Evolutionary conservation across 768 basidiomycete genomes (phyloP), one percentile per base, ranked within the genome.

Genomic region (Tubosaeta brunneosetosa): DNA sequence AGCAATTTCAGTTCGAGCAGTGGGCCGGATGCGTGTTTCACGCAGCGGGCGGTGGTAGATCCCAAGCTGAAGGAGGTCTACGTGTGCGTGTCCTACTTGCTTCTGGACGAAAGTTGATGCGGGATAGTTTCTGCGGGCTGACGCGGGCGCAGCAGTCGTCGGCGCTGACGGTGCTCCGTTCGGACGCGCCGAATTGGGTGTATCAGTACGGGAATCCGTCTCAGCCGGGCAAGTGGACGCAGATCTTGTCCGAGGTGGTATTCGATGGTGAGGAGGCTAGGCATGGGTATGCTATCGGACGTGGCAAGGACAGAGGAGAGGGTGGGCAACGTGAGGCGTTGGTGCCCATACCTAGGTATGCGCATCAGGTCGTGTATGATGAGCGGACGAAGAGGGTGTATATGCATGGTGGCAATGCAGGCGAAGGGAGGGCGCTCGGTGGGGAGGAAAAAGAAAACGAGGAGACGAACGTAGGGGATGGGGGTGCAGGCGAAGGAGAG

Each of bases 281-380:
- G 16, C 37, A n/a, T 31, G 37, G 38, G 6, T 10, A 19, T 25
- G 32, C 13, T 25, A 26, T 16, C 3, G 27, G 42, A 29, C 25
- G 17, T 2, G 16, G n/a, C n/a, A 32, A 22, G 31, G 44, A 26
- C 9, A 38, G 25, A 17, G 51, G 44, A 42, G 49, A 16, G n/a
- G 44, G 49, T 34, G 52, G 41, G 44, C 42, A 40, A 50, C 6
- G 48, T 37, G 74, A 74, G 16, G 26, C 25, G 7, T 14, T 1
- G 10, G 73, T 73, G 37, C 88, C 89, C 0, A 55, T 72, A 4
- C 78, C 88, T 7, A 74, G 89, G 47, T 91, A 85, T 61, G 89
- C 88, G 3, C 86, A 90, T 61, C 87, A 90, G 65, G 81, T 89
- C 12, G 85, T 85, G 38, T 91, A 89, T 55, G 83, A 88, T 58